A percentile compares a stretch with the other conserved stretches of the same genome.
Evolutionary conservation across 2,329 filamentous ascomycete genomes (phyloP).

Genomic region (Colletotrichum sublineola): DNA sequence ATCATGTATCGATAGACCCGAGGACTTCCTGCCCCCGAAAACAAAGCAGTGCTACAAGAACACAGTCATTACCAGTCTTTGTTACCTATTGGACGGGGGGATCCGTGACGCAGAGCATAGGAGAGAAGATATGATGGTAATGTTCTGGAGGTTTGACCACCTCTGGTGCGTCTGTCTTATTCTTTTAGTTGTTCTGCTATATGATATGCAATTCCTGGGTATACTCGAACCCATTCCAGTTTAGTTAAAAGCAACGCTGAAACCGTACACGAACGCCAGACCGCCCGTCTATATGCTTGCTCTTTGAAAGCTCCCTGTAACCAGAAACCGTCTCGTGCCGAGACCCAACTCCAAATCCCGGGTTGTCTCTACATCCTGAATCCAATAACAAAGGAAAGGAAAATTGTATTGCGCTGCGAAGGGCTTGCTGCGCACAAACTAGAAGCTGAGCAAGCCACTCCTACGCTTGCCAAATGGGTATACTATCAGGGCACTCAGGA

Average conservation of each 20-base stretch:
- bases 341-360: slow-evolving; percentile 13
- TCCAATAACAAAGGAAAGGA: background rate
- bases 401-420: background rate
- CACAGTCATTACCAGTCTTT: no score
- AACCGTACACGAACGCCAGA: background rate
- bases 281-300: slow-evolving; percentile 18
- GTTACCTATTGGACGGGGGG: background rate
- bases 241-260: slow-evolving; percentile 5
- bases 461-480: slow-evolving; percentile 70
- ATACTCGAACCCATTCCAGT: background rate
- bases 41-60: no score
- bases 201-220: background rate
- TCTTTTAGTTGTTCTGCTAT: slow-evolving; percentile 4
- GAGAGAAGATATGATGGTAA: no score
- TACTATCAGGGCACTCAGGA: slow-evolving; percentile 67
- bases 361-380: background rate
- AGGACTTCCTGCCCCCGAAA: background rate
- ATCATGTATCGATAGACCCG: no score
- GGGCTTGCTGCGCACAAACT: slow-evolving; percentile 4
- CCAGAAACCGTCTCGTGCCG: background rate
- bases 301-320: slow-evolving; percentile 4
- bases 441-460: slow-evolving; percentile 65
- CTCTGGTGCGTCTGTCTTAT: background rate
- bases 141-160: slow-evolving; percentile 1
- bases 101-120: background rate